These are phyloP conservation scores for Diaporthe helianthi DNA, from an alignment of 2,329 filamentous ascomycete species.

Conservation along the genomic window DNA sequence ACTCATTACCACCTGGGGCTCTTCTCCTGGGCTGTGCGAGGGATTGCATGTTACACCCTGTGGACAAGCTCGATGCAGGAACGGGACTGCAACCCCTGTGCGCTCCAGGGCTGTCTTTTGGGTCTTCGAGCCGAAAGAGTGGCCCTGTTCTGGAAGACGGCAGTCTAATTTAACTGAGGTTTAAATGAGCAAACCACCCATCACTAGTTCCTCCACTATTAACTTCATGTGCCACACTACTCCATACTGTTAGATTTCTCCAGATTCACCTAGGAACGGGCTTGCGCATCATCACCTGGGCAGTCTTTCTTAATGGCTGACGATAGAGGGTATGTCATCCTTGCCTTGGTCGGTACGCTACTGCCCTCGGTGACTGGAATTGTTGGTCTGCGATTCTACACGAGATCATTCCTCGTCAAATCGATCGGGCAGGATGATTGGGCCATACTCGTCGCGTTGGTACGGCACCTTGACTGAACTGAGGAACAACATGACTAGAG, in stretches of 20 bases:
- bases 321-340: constrained; percentile 38
- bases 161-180: background rate
- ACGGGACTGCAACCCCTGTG: background rate
- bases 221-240: too few species aligned
- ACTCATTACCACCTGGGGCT: background rate
- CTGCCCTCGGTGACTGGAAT: constrained; percentile 39
- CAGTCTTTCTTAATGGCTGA: constrained; percentile 8
- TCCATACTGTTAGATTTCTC: background rate
- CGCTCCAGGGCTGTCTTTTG: background rate
- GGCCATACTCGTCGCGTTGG: constrained; percentile 47
- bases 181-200: constrained; percentile 6
- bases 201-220: too few species aligned
- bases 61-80: constrained; percentile 11
- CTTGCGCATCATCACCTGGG: background rate
- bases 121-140: background rate
- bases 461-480: constrained; percentile 36
- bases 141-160: background rate
- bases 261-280: background rate
- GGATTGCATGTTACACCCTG: background rate
- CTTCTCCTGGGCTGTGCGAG: background rate
- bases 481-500: background rate
- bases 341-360: constrained; percentile 38
- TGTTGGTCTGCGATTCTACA: constrained; percentile 43
- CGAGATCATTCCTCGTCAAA: constrained; percentile 40
- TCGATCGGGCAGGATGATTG: constrained; percentile 43